These are phyloP conservation scores for Nicotiana rustica DNA, from an alignment of 305 asterid species.

Conservation along the genomic window DNA sequence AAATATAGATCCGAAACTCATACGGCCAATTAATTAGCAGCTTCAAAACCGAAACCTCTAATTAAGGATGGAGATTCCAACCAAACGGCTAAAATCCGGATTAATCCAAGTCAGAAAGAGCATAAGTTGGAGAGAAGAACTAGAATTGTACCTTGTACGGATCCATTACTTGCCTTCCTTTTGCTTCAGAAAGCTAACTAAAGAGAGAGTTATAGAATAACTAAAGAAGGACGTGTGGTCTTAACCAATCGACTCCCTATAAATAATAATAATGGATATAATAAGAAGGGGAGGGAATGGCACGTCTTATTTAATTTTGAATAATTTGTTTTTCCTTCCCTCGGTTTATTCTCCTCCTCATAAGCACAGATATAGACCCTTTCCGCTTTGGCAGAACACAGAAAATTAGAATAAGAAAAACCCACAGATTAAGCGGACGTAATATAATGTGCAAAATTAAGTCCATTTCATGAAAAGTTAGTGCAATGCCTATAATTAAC, in stretches of 20 bases:
- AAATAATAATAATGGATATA: neutral
- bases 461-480: neutral
- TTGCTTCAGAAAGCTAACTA: neutral
- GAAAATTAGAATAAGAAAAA: neutral
- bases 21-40: too few species aligned
- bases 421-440: neutral
- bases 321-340: neutral
- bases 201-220: slow-evolving; percentile 3
- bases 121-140: neutral
- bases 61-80: too few species aligned
- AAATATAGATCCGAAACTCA: neutral
- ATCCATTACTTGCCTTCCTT: slow-evolving; percentile 43
- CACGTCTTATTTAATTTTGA: slow-evolving; percentile 19
- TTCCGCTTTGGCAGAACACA: neutral
- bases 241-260: slow-evolving; percentile 9
- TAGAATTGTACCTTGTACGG: slow-evolving; percentile 47
- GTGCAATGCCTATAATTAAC: too few species aligned
- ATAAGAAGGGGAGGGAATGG: slow-evolving; percentile 13
- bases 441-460: neutral
- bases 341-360: neutral
- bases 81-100: too few species aligned
- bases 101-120: too few species aligned
- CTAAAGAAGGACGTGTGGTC: slow-evolving; percentile 29
- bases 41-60: too few species aligned
- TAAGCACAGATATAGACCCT: neutral